These are phyloP conservation scores for Viola odorata DNA, from an alignment of 345 rosid genomes.

Conservation along the genomic window DNA sequence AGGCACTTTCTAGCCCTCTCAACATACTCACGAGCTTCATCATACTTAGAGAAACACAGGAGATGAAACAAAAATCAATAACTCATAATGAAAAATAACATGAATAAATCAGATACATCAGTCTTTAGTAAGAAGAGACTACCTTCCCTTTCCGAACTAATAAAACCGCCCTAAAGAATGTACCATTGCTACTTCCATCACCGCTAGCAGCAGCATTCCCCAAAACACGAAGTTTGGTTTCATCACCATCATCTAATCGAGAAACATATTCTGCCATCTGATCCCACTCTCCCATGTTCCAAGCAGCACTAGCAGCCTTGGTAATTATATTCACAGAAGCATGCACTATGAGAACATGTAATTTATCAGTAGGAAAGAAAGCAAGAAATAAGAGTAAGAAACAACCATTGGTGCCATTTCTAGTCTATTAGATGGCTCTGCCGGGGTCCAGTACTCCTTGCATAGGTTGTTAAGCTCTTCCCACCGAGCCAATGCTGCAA, in stretches of 20 bases:
- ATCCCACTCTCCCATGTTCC: conserved; percentile 99
- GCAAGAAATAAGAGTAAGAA: conserved; percentile 20
- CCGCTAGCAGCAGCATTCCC: conserved; percentile 82
- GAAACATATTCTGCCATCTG: conserved; percentile 98
- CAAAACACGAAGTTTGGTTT: conserved; percentile 71
- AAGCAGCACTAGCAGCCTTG: conserved; percentile 96
- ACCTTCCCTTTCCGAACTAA: conserved; percentile 83
- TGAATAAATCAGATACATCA: not conserved
- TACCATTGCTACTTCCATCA: conserved; percentile 92
- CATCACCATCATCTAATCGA: conserved; percentile 94
- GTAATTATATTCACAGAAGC: conserved; percentile 16
- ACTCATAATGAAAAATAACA: not conserved
- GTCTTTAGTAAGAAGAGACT: conserved; percentile 7
- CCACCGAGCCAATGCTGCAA: conserved; percentile 97
- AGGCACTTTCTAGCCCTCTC: conserved; percentile 95
- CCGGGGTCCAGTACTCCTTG: conserved; percentile 96
- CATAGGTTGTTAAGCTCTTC: conserved; percentile 94
- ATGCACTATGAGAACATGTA: conserved; percentile 6
- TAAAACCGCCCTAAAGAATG: conserved; percentile 93
- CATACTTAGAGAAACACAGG: conserved; percentile 45
- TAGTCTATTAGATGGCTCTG: conserved; percentile 90
- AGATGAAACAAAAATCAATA: conserved; percentile 8
- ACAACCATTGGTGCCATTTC: conserved; percentile 99
- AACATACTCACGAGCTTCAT: conserved; percentile 89
- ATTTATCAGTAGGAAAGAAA: not conserved